Evolutionary conservation across 2,329 filamentous ascomycete genomes (phyloP), one percentile per base, ranked within the genome.

Genomic region (Scytalidium sp.): DNA sequence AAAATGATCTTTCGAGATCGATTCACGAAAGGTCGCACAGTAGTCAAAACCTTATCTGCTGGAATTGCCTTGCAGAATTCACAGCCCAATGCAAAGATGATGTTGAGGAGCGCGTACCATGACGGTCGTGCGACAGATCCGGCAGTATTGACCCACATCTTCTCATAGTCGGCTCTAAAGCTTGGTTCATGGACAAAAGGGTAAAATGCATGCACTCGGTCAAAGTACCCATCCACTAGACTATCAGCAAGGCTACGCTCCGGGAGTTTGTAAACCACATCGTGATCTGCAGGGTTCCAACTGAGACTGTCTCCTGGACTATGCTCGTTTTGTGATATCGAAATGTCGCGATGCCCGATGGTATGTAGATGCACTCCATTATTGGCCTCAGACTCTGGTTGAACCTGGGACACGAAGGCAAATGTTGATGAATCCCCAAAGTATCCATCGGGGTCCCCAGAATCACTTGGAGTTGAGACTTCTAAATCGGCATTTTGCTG

Each of bases 81-180:
- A 41, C 61, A 64, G 4, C 59, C 64, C 2, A 67, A 40, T 5
- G 65, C 66, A 15, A 67, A 55, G 2, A 63, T 52, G 17, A 67
- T 57, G 49, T 66, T 68, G 4, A 67, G 48, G 1, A 52, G 62
- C 8, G 64, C 56, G n/a, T 55, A 52, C 32, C 32, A 36, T 5
- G 32, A 15, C 41, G 32, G 19, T 13, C 15, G 13, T 41, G 29
- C 19, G 29, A 15, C 19, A 25, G 36, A 17, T 43, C 41, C 19
- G 47, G 23, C 11, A 15, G 27, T 2, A 15, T 41, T 21, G 29
- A 44, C 17, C 58, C 58, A 60, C 3, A 60, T 9, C 40, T 27
- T 15, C 3, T 47, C 44, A 46, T 59, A 60, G 3, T 25, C 25
- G 10, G 40, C 29, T 21, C 41, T 42, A 21, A 60, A 50, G 3